Percentiles rank a stretch among this genome's conserved stretches.
Evolutionary conservation across 352 stramenopile genomes (phyloP).

Genomic region (Phytophthora kernoviae): DNA sequence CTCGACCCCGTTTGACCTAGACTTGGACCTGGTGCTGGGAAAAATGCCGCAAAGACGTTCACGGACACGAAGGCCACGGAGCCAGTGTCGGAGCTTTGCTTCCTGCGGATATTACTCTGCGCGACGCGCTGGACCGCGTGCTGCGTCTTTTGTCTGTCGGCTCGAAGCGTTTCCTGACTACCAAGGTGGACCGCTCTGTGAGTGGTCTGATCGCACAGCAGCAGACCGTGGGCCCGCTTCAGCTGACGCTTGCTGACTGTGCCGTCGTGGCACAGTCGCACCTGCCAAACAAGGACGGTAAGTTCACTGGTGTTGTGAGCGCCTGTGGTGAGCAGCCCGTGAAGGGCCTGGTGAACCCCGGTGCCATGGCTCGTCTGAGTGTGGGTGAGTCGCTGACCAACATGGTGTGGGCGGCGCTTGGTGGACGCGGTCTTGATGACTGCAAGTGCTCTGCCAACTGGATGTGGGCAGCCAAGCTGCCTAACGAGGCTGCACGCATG

Average conservation of each 20-base stretch:
- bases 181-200: slow-evolving; percentile 97
- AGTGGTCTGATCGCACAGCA: slow-evolving; percentile 98
- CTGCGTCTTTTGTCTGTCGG: slow-evolving; percentile 96
- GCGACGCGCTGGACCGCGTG: slow-evolving; percentile 93
- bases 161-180: slow-evolving; percentile 98
- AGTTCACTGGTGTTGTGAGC: slow-evolving; percentile 94
- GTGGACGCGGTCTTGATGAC: slow-evolving; percentile 93
- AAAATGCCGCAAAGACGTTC: slow-evolving; percentile 99
- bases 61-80: slow-evolving; percentile 79
- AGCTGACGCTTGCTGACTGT: slow-evolving; percentile 97
- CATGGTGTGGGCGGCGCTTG: slow-evolving; percentile 95
- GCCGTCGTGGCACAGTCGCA: slow-evolving; percentile 97
- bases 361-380: slow-evolving; percentile 96
- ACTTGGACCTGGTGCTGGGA: slow-evolving; percentile 97
- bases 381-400: slow-evolving; percentile 99
- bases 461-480: slow-evolving; percentile 99
- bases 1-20: slow-evolving; percentile 96
- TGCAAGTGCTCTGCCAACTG: slow-evolving; percentile 99
- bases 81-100: slow-evolving; percentile 69
- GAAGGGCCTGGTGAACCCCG: slow-evolving; percentile 95
- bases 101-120: slow-evolving; percentile 89
- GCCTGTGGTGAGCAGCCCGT: slow-evolving; percentile 97
- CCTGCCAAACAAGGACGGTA: slow-evolving; percentile 84
- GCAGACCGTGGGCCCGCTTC: slow-evolving; percentile 98
- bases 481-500: slow-evolving; percentile 98